phyloP scores from a whole-genome alignment of 1,284 basidiomycete species.

The Ustilago shanxiensis region DNA sequence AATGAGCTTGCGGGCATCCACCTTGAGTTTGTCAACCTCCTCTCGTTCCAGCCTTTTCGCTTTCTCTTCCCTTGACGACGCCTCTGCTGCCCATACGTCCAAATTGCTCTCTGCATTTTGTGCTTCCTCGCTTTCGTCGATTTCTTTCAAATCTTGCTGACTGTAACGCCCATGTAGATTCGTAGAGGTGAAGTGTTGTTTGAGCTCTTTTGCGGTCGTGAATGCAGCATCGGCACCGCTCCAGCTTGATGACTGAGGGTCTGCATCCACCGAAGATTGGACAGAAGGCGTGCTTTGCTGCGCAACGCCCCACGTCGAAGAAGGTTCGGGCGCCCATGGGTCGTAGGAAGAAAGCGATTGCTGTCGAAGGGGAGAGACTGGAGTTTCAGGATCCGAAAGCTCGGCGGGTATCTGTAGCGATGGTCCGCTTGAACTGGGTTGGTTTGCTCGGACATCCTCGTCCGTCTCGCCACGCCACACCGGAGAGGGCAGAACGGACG shows the following conservation, averaged over 20 bases:
- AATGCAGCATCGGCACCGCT: constrained; percentile 3
- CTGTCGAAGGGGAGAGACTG: constrained; percentile 1
- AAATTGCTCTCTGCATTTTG: constrained; percentile 8
- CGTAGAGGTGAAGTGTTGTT: constrained; percentile 10
- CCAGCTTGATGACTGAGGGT: constrained; percentile 14
- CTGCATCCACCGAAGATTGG: not conserved
- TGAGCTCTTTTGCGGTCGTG: not conserved
- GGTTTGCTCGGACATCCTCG: not conserved
- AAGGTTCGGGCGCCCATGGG: constrained; percentile 28
- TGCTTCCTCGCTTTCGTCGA: not conserved
- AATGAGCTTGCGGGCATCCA: constrained; percentile 42
- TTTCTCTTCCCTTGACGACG: constrained; percentile 28
- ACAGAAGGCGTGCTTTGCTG: not conserved
- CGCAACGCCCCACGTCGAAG: constrained; percentile 17
- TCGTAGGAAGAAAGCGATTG: constrained; percentile 26
- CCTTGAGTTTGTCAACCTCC: constrained; percentile 43
- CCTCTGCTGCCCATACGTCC: constrained; percentile 43
- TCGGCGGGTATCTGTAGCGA: not conserved
- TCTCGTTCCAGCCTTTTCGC: constrained; percentile 35
- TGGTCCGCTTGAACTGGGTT: not conserved
- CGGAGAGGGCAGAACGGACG: not conserved
- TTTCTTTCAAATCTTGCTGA: not conserved
- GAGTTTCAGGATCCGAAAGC: not conserved
- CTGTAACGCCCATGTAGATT: not conserved
- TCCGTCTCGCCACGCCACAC: not conserved